These are phyloP conservation scores for Mycena filopes DNA, from an alignment of 768 basidiomycete species.

Conservation along the genomic window DNA sequence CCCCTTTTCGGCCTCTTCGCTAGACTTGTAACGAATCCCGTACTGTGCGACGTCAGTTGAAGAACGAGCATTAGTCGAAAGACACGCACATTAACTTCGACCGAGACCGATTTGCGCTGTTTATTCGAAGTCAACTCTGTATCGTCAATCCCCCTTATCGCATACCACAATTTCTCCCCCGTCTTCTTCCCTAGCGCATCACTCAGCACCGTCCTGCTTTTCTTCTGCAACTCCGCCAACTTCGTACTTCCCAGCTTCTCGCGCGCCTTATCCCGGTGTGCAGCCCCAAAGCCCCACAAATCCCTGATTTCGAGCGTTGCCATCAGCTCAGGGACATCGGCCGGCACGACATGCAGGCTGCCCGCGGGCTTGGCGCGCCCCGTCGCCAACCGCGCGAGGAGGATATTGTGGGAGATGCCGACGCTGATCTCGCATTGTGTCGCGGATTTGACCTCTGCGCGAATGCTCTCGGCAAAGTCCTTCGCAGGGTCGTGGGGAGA, in stretches of 20 bases:
- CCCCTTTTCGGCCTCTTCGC: conserved; percentile 84
- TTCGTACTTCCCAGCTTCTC: conserved; percentile 81
- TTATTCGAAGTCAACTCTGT: conserved; percentile 85
- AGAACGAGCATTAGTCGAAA: background rate
- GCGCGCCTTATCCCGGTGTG: conserved; percentile 78
- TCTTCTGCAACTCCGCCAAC: conserved; percentile 74
- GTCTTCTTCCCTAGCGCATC: conserved; percentile 81
- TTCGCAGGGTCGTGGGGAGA: conserved; percentile 69
- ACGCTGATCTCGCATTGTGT: conserved; percentile 94
- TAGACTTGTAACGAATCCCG: conserved; percentile 90
- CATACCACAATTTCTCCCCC: conserved; percentile 89
- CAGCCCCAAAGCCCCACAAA: conserved; percentile 88
- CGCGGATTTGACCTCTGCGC: conserved; percentile 76
- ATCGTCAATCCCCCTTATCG: conserved; percentile 85
- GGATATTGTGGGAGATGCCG: conserved; percentile 91
- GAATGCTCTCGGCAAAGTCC: conserved; percentile 83
- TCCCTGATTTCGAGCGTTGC: conserved; percentile 80
- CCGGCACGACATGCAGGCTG: conserved; percentile 75
- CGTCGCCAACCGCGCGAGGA: conserved; percentile 93
- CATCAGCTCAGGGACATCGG: conserved; percentile 64
- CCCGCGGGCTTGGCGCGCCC: conserved; percentile 92
- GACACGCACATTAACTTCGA: conserved; percentile 89
- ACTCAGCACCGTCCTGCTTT: conserved; percentile 72
- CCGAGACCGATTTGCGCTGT: conserved; percentile 90
- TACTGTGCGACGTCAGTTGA: conserved; percentile 63